These are phyloP conservation scores for Sabuloglossum arenarium DNA, from an alignment of 495 filamentous ascomycete species.

Conservation along the genomic window DNA sequence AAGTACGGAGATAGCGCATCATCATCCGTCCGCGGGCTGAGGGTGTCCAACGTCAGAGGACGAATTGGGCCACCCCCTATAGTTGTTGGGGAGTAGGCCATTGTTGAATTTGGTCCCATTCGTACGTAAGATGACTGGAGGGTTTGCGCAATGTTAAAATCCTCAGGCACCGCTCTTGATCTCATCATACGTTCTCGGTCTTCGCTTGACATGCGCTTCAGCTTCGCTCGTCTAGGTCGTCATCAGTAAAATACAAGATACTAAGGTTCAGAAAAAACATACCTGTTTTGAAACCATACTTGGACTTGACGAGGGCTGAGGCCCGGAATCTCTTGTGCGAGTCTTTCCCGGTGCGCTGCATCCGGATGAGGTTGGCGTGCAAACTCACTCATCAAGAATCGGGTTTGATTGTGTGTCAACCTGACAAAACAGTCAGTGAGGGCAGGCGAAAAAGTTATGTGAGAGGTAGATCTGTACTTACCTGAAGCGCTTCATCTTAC, in stretches of 20 bases:
- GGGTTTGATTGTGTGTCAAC: constrained; percentile 88
- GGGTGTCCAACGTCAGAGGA: not conserved
- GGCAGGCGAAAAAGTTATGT: not conserved
- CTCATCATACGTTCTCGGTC: constrained; percentile 89
- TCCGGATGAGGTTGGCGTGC: constrained; percentile 89
- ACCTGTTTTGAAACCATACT: constrained; percentile 99
- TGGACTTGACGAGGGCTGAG: constrained; percentile 87
- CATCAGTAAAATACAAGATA: constrained; percentile 13
- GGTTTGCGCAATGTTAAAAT: constrained; percentile 38
- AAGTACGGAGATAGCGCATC: constrained; percentile 36
- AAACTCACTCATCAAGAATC: constrained; percentile 95
- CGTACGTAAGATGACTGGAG: not conserved
- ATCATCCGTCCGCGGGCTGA: not conserved
- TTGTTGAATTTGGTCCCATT: not conserved
- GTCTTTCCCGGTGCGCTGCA: constrained; percentile 72
- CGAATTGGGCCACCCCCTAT: not conserved
- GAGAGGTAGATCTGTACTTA: not conserved
- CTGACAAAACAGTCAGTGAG: constrained; percentile 21
- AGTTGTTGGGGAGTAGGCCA: not conserved
- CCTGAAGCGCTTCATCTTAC: constrained; percentile 4
- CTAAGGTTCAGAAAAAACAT: constrained; percentile 13
- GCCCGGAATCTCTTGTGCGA: constrained; percentile 83
- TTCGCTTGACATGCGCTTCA: constrained; percentile 83
- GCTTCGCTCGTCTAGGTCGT: constrained; percentile 58
- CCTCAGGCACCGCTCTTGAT: constrained; percentile 74